phyloP scores from a whole-genome alignment of 345 rosid genomes.

The Abelmoschus esculentus region DNA sequence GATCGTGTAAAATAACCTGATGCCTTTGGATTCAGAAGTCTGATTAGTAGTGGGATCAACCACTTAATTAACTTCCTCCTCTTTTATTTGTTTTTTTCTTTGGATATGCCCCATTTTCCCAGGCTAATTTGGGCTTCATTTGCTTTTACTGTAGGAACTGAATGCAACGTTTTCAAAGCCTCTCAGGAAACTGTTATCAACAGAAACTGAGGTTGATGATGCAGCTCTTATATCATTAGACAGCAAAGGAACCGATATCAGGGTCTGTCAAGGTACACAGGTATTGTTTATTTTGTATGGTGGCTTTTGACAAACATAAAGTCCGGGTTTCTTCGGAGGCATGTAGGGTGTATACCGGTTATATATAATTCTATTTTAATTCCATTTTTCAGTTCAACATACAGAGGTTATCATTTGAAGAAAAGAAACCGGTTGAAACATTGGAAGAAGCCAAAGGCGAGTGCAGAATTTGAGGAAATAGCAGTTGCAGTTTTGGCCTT shows the following conservation, averaged over 20 bases:
- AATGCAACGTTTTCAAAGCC: slow-evolving; percentile 80
- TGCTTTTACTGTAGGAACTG: slow-evolving; percentile 49
- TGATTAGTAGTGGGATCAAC: background rate
- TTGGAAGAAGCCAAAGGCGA: slow-evolving; percentile 78
- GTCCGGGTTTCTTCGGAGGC: background rate
- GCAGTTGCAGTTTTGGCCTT: background rate
- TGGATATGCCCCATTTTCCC: background rate
- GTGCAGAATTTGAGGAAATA: slow-evolving; percentile 39
- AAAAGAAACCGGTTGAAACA: slow-evolving; percentile 55
- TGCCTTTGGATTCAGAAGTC: background rate
- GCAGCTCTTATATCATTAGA: slow-evolving; percentile 94
- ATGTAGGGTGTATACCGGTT: background rate
- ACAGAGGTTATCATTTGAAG: slow-evolving; percentile 84
- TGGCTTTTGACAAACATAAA: background rate
- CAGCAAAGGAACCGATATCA: slow-evolving; percentile 83
- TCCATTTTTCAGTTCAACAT: slow-evolving; percentile 55
- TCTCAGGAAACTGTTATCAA: slow-evolving; percentile 55
- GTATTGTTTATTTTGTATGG: slow-evolving; percentile 23
- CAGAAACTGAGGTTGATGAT: slow-evolving; percentile 76
- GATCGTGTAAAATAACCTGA: background rate
- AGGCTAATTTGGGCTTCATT: background rate
- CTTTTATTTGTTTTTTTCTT: background rate
- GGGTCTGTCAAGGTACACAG: slow-evolving; percentile 98
- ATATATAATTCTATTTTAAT: background rate
- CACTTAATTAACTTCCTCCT: background rate